Evolutionary conservation across 805 yeast species (phyloP).

Genomic region (Blastobotrys mokoenaii): DNA sequence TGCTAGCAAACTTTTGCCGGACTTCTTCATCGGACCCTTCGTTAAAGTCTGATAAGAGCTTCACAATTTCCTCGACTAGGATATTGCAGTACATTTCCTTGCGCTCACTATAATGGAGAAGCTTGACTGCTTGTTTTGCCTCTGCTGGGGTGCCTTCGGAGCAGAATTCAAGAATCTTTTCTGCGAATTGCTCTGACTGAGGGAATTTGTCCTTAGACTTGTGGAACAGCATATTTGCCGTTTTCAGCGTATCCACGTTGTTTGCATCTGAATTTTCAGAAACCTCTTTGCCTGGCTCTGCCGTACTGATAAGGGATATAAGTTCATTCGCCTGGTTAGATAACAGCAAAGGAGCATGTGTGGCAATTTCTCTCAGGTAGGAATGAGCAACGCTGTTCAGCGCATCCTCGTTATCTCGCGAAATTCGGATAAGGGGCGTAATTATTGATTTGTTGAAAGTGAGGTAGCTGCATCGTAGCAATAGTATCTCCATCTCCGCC

Average conservation of each 20-base stretch:
- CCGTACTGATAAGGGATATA: slow-evolving; percentile 31
- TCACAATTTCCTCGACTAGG: slow-evolving; percentile 29
- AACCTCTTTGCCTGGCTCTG: slow-evolving; percentile 18
- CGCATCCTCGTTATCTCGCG: slow-evolving; percentile 31
- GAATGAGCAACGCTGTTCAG: slow-evolving; percentile 38
- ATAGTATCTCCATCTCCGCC: slow-evolving; percentile 46
- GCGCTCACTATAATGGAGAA: slow-evolving; percentile 41
- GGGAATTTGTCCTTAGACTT: slow-evolving; percentile 43
- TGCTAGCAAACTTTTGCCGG: no score
- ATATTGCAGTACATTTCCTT: slow-evolving; percentile 34
- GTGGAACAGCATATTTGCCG: slow-evolving; percentile 50
- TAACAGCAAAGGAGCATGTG: slow-evolving; percentile 54
- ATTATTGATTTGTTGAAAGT: slow-evolving; percentile 61
- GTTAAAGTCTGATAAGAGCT: background rate
- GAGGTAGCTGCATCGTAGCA: slow-evolving; percentile 54
- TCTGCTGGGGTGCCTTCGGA: slow-evolving; percentile 47
- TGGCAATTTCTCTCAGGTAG: slow-evolving; percentile 51
- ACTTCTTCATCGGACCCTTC: slow-evolving; percentile 9
- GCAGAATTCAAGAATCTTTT: slow-evolving; percentile 40
- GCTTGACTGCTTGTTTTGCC: slow-evolving; percentile 55
- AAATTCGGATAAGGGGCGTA: slow-evolving; percentile 40
- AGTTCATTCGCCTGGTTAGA: slow-evolving; percentile 49
- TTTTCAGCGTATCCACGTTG: slow-evolving; percentile 40
- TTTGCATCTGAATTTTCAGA: slow-evolving; percentile 10
- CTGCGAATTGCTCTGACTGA: slow-evolving; percentile 36